Conservation (phyloP, 805 yeast species). For the Myxozyma monticola region DNA sequence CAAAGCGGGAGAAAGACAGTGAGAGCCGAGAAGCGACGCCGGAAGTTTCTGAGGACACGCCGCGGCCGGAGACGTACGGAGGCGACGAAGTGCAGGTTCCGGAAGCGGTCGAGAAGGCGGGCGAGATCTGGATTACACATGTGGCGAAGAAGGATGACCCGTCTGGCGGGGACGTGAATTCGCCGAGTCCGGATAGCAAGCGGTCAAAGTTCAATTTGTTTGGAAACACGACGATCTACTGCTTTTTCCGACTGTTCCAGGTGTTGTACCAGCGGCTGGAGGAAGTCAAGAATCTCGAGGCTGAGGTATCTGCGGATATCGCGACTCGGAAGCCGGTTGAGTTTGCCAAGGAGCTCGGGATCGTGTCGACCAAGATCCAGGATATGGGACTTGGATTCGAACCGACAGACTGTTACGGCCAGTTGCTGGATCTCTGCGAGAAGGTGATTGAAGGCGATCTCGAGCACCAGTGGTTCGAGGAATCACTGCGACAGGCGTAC, state of each 20-base stretch:
- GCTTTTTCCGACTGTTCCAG: slow-evolving; percentile 82
- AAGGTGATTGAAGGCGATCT: slow-evolving; percentile 82
- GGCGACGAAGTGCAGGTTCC: slow-evolving; percentile 24
- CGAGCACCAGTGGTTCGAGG: slow-evolving; percentile 95
- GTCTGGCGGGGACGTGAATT: slow-evolving; percentile 32
- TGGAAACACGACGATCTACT: slow-evolving; percentile 84
- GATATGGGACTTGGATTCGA: slow-evolving; percentile 74
- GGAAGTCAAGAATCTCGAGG: slow-evolving; percentile 73
- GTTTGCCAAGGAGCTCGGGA: slow-evolving; percentile 84
- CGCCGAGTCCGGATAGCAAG: slow-evolving; percentile 29
- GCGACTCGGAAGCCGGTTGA: slow-evolving; percentile 46
- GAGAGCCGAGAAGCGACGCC: slow-evolving; percentile 29
- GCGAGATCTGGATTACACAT: slow-evolving; percentile 37
- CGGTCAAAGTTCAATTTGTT: slow-evolving; percentile 65
- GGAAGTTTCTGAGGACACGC: slow-evolving; percentile 24
- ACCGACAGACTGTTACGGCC: slow-evolving; percentile 54
- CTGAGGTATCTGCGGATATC: slow-evolving; percentile 71
- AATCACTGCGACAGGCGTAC: slow-evolving; percentile 90
- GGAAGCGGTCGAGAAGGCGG: slow-evolving; percentile 32
- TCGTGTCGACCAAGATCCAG: slow-evolving; percentile 75
- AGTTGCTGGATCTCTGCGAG: slow-evolving; percentile 72
- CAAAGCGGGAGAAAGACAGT: slow-evolving; percentile 20
- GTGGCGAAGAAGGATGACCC: slow-evolving; percentile 31
- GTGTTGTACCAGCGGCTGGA: slow-evolving; percentile 75
- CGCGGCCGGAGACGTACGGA: slow-evolving; percentile 12